Evolutionary conservation across 2,329 filamentous ascomycete genomes (phyloP).

Genomic region (Zopfia rhizophila): DNA sequence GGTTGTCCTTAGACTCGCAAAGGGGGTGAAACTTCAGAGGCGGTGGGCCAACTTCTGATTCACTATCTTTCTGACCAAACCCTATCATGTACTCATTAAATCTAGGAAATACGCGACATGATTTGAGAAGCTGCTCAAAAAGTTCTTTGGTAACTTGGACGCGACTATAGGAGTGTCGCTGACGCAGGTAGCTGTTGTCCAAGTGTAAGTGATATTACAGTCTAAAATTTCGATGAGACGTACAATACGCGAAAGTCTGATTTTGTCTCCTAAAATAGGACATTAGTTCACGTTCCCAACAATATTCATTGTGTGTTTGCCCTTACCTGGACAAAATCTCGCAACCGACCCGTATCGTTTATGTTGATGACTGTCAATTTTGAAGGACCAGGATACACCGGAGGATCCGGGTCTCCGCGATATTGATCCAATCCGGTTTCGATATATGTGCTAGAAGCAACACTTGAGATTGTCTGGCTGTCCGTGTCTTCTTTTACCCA

Average conservation of each 20-base stretch:
- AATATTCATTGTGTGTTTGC: no score
- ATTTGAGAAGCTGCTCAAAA: slow-evolving; percentile 21
- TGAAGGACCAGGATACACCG: slow-evolving; percentile 24
- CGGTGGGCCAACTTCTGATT: slow-evolving; percentile 30
- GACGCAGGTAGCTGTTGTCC: slow-evolving; percentile 32
- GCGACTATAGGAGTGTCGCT: slow-evolving; percentile 27
- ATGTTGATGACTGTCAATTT: slow-evolving; percentile 17
- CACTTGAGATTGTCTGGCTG: slow-evolving; percentile 24
- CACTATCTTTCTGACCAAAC: slow-evolving; percentile 21
- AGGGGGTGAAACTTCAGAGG: slow-evolving; percentile 27
- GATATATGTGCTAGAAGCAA: slow-evolving; percentile 27
- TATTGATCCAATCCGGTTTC: slow-evolving; percentile 21
- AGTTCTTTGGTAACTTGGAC: slow-evolving; percentile 28
- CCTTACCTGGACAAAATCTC: slow-evolving; percentile 14
- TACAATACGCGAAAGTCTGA: slow-evolving; percentile 31
- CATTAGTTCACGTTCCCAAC: no score
- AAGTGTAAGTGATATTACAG: no score
- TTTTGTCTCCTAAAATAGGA: slow-evolving; percentile 23
- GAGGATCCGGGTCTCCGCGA: slow-evolving; percentile 16
- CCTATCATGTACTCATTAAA: slow-evolving; percentile 32
- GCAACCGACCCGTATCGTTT: slow-evolving; percentile 5
- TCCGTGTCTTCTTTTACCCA: no score
- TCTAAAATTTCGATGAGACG: no score
- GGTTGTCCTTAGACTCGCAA: slow-evolving; percentile 11
- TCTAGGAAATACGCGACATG: slow-evolving; percentile 30